Evolutionary conservation across 495 filamentous ascomycete species (phyloP), one percentile per base, ranked within the genome.

Genomic region (Paragyromitra xinjiangensis): DNA sequence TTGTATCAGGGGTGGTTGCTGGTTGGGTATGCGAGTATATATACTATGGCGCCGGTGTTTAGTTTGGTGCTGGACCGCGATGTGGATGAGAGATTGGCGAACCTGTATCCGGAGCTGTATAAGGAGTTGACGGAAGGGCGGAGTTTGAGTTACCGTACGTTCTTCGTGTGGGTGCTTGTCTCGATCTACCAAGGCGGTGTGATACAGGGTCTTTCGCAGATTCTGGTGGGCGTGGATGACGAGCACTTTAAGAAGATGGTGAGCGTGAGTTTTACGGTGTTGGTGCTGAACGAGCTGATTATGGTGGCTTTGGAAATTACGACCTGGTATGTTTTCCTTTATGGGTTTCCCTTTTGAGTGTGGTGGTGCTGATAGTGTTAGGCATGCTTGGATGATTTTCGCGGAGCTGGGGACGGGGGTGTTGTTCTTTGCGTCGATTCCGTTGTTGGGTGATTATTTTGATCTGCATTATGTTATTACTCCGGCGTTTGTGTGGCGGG

Each of bases 281-380:
- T 99, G 4, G 90, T 99, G 11, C 85, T 99, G 64, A 98, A 98
- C 82, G 96, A 99, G 82, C 87, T 99, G 65, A 87, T 95, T 61
- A 99, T 99, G 96, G 95, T 98, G 11, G 94, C 94, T 5, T 91
- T 95, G 53, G 93, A 97, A 79, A 91, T 99, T 79, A 97, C 93
- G 9, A 99, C 96, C 6, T 98, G 96, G 96, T 81, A 61, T 26
- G 16, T 53, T 19, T 14, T 29, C 19, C 19, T 58, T 26, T 11
- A 24, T 6, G 4, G 11, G 6, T n/a, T 39, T n/a, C 2, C n/a
- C 2, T 55, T 50, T 39, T 19, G 29, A 3, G 29, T 2, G 29
- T 34, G 19, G 19, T 34, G 29, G 4, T 37, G 34, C 0, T n/a
- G 14, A 19, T 34, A 16, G 22, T 24, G 12, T 11, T 51, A 81